Evolutionary conservation across 495 filamentous ascomycete genomes (phyloP).

Genomic region (Hypoxylon perforatum): DNA sequence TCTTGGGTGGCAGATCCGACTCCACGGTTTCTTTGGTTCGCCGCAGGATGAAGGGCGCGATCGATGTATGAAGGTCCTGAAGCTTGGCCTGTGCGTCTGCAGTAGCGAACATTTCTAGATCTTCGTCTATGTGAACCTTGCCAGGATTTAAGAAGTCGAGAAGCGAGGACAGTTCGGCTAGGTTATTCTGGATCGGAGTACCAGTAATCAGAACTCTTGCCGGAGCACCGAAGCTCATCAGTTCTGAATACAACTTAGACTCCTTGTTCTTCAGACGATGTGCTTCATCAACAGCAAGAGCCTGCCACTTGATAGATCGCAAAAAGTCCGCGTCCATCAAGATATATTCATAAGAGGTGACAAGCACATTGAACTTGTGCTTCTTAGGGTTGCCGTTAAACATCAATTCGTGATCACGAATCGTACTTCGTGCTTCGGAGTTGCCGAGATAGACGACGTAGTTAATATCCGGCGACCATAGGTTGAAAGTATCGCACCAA

Average conservation of each 20-base stretch:
- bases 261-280: conserved; percentile 97
- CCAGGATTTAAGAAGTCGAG: conserved; percentile 97
- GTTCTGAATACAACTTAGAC: conserved; percentile 86
- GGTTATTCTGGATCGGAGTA: conserved; percentile 96
- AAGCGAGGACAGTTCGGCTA: conserved; percentile 89
- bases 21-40: conserved; percentile 97
- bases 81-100: conserved; percentile 60
- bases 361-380: conserved; percentile 91
- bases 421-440: conserved; percentile 79
- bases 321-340: conserved; percentile 81
- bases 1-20: conserved; percentile 94
- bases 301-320: conserved; percentile 93
- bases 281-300: conserved; percentile 94
- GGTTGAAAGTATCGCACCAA: conserved; percentile 97
- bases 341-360: conserved; percentile 97
- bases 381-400: conserved; percentile 82
- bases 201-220: conserved; percentile 93
- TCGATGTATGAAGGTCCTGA: conserved; percentile 74
- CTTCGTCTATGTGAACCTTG: conserved; percentile 83
- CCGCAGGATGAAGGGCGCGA: conserved; percentile 93
- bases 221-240: conserved; percentile 85
- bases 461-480: conserved; percentile 96
- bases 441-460: conserved; percentile 97
- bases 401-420: conserved; percentile 88
- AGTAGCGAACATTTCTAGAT: conserved; percentile 73